Base-by-base conservation (phyloP, 2,329 filamentous ascomycete species). In the Epichloe glyceriae region DNA sequence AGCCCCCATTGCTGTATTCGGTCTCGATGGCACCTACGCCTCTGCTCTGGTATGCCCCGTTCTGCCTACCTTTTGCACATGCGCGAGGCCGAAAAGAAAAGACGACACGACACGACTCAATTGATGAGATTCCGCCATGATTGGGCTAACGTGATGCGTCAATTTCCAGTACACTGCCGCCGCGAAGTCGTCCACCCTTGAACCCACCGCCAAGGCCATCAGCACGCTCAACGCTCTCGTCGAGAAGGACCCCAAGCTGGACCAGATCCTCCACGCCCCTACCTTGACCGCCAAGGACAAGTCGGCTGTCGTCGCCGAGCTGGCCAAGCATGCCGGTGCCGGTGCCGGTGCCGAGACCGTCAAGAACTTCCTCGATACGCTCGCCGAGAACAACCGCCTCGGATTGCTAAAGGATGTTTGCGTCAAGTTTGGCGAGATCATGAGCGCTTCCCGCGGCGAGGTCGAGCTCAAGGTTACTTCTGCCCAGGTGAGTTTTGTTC, bases 11-110 rank as follows among this genome's bases (percentile, higher is more conserved):
- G 80, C 90, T 63, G 81, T 98, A 66, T 98, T 88, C 73, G 93
- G 93, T 63, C 76, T 98, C 67, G 93, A 97, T 73, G 93, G 93
- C 72, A 97, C 91, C 69, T 98, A 98, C 76, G 93, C 93, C 70
- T 89, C 85, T 75, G 93, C 93, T 76, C 80, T 98, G 83, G 93
- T 98, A 91, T 70, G 88, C 60, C 39, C 26, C 26, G 50, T 41
- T 39, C n/a, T 41, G 40, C 26, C 34, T 30, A 34, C 54, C 51
- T 30, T 54, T 50, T 46, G 12, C n/a, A 10, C 33, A 33, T 19
- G 17, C 4, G 34, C 3, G 22, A n/a, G 45, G 12, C 34, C 17
- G 17, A n/a, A 17, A 39, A 14, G 37, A 10, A 6, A 37, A 37
- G 6, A 15, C 17, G 40, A 46, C 17, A n/a, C 15, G 12, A 46